Conservation (phyloP, 208 protist genomes). For the Trichomonas vaginalis region DNA sequence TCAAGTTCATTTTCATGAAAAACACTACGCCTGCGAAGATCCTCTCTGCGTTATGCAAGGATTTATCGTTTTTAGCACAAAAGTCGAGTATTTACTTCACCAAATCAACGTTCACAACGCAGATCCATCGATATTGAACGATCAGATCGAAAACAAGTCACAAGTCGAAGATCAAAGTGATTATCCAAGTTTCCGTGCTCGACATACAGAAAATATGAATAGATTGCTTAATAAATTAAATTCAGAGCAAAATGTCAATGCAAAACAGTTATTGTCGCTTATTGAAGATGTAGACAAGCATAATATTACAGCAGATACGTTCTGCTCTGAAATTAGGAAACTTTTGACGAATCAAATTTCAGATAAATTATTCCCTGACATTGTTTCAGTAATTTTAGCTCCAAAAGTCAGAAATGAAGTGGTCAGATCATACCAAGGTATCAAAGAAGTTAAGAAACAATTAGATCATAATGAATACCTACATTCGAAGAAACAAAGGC, state of each 20-base stretch:
- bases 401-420: not conserved
- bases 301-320: not conserved
- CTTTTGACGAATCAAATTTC: not conserved
- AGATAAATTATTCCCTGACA: not conserved
- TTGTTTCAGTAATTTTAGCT: not conserved
- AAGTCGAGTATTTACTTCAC: not conserved
- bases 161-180: not conserved
- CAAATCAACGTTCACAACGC: not conserved
- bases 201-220: not conserved
- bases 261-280: not conserved
- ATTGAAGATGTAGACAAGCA: not conserved
- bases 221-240: not conserved
- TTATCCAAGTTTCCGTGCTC: not conserved
- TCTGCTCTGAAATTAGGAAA: not conserved
- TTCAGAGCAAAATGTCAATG: not conserved
- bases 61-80: not conserved
- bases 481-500: not conserved
- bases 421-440: not conserved
- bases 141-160: not conserved
- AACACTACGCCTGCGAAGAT: not conserved
- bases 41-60: not conserved
- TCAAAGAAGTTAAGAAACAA: not conserved
- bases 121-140: not conserved
- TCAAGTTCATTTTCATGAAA: not conserved
- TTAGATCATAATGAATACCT: not conserved